Percentiles rank a stretch among this genome's conserved stretches.
Evolutionary conservation across 164 flowering plant species (phyloP).

Genomic region (Kalanchoe fedtschenkoi): DNA sequence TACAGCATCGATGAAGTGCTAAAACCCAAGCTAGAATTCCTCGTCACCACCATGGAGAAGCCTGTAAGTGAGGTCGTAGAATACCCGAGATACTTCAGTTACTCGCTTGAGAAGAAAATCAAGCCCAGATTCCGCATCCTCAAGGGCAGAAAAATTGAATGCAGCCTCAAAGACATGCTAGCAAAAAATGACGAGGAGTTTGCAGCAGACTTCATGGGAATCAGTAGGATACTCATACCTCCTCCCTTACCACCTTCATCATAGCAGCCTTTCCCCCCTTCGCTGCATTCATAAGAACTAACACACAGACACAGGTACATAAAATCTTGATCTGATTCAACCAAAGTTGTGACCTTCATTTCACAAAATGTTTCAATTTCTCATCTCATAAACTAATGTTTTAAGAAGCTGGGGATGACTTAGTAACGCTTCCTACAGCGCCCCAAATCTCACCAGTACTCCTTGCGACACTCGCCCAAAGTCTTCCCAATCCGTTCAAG

Average conservation of each 20-base stretch:
- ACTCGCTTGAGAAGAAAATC: constrained; percentile 79
- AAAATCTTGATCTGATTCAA: too few relatives aligned
- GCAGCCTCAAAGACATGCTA: constrained; percentile 74
- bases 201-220: constrained; percentile 51
- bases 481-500: constrained; percentile 23
- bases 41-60: constrained; percentile 56
- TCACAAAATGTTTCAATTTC: too few relatives aligned
- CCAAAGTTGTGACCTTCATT: too few relatives aligned
- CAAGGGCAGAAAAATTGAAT: constrained; percentile 44
- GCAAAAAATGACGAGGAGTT: constrained; percentile 81
- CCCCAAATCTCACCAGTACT: constrained; percentile 41
- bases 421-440: constrained; percentile 14
- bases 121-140: constrained; percentile 70
- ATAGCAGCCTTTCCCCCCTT: background rate
- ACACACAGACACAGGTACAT: background rate
- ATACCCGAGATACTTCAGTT: constrained; percentile 88
- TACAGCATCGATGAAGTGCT: constrained; percentile 73
- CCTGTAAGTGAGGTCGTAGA: constrained; percentile 56
- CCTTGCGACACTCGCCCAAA: constrained; percentile 35
- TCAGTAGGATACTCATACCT: constrained; percentile 29
- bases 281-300: background rate
- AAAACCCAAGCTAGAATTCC: constrained; percentile 72
- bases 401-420: constrained; percentile 8
- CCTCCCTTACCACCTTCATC: constrained; percentile 8
- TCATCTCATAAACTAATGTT: too few relatives aligned